phyloP scores from a whole-genome alignment of 2,329 filamentous ascomycete species.

The Penicillium sclerotigenum region DNA sequence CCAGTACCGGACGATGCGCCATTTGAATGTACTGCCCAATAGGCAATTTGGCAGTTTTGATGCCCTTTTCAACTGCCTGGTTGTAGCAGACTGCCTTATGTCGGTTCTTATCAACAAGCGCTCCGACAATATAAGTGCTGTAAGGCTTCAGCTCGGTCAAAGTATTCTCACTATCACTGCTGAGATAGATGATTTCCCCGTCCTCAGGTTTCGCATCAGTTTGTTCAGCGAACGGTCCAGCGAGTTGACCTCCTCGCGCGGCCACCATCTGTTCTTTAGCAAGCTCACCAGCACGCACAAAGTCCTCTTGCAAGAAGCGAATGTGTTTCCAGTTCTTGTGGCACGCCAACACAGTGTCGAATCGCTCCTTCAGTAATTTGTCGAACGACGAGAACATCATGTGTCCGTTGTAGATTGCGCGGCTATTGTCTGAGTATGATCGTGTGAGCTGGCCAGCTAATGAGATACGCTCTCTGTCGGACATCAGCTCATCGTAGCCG shows the following conservation, averaged over 20 bases:
- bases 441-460: constrained; percentile 80
- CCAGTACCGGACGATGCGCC: constrained; percentile 77
- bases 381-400: constrained; percentile 76
- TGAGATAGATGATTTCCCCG: constrained; percentile 77
- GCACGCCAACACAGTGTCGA: constrained; percentile 72
- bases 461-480: constrained; percentile 77
- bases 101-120: constrained; percentile 91
- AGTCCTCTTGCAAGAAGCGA: constrained; percentile 70
- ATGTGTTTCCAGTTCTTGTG: constrained; percentile 79
- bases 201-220: constrained; percentile 35
- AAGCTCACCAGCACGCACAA: constrained; percentile 63
- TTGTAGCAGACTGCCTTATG: constrained; percentile 94
- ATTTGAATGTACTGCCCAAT: constrained; percentile 96
- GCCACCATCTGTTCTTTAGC: constrained; percentile 67
- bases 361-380: constrained; percentile 70
- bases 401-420: constrained; percentile 64
- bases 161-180: constrained; percentile 84
- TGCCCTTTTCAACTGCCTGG: constrained; percentile 67
- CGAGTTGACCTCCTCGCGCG: constrained; percentile 54
- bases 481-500: constrained; percentile 87
- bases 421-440: constrained; percentile 83
- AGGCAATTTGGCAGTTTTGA: constrained; percentile 85
- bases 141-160: constrained; percentile 80
- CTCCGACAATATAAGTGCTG: constrained; percentile 89
- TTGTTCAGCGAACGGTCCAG: constrained; percentile 55